Conservation (phyloP, 1,139 yeast genomes). For the Candida dubliniensis region DNA sequence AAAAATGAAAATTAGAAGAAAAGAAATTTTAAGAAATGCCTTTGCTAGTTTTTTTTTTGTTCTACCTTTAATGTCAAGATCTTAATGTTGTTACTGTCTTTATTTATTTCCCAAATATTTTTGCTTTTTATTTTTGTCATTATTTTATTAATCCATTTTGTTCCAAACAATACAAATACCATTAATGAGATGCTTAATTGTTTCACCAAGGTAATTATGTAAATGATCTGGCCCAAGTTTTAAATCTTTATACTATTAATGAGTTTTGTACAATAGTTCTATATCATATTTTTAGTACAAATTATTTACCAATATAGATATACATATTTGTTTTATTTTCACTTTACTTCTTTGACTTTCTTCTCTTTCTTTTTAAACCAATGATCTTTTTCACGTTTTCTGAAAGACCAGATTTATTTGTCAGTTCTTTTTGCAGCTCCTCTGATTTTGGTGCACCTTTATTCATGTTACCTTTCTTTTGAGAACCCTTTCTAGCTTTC, state of each 20-base stretch:
- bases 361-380: constrained; percentile 70
- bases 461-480: constrained; percentile 37
- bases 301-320: not conserved
- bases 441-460: constrained; percentile 18
- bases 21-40: no score
- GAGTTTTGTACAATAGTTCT: constrained; percentile 1
- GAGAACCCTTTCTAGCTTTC: constrained; percentile 22
- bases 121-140: not conserved
- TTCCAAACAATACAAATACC: not conserved
- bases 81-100: not conserved
- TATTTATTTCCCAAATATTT: not conserved
- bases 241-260: not conserved
- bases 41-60: no score
- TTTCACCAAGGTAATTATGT: not conserved
- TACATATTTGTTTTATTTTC: not conserved
- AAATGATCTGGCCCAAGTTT: no score
- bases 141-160: not conserved
- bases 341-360: constrained; percentile 42
- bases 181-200: not conserved
- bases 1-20: not conserved
- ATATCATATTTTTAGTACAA: constrained; percentile 1
- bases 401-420: constrained; percentile 43
- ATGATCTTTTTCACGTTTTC: constrained; percentile 62
- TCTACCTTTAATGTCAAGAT: not conserved
- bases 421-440: constrained; percentile 15